Base-by-base conservation (phyloP, 371 early-diverging fungal species). In the Mortierella sp. region DNA sequence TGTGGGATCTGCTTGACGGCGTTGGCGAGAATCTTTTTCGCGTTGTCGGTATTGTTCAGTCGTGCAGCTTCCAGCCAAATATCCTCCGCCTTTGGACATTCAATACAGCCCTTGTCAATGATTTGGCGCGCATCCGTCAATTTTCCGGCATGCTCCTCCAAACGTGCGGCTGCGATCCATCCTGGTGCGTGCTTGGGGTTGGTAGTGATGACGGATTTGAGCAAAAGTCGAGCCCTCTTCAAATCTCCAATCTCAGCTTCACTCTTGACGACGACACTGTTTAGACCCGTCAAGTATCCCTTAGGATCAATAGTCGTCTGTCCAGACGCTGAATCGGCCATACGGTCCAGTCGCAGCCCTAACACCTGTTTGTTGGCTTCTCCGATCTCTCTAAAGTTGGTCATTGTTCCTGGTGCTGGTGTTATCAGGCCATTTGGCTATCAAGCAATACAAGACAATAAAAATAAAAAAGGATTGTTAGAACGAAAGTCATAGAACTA, bases 101-200 rank as follows among this genome's bases (percentile, higher is more conserved):
- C 92, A 56, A 93, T 93, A 80, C 96, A 97, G 11, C 96, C 99
- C 70, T 95, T 90, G 12, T 93, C 89, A 65, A 98, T 95, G 19
- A 92, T 82, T 37, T 86, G 87, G 26, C 98, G 83, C 6, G 99
- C 99, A 21, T 91, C 89, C 3, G 86, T 85, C 46, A 89, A 78
- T 66, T 96, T 92, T 17, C 93, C 92, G 2, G 97, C 96, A 0
- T 93, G 89, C 72, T 99, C 97, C 78, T 99, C 99, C 44, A 98
- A 78, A 57, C 98, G 90, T 21, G 99, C 98, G 11, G 97, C 96
- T 3, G 98, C 98, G 78, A 98, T 97, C 98, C 99, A 99, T 41
- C 96, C 71, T n/a, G 98, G 95, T 6, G 96, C 96, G 64, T 97
- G 94, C 61, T 92, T 94, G 3, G 97, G 97, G 79, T 97, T 97